Conservation (phyloP, 1,284 basidiomycete genomes). For the Athelia psychrophila region DNA sequence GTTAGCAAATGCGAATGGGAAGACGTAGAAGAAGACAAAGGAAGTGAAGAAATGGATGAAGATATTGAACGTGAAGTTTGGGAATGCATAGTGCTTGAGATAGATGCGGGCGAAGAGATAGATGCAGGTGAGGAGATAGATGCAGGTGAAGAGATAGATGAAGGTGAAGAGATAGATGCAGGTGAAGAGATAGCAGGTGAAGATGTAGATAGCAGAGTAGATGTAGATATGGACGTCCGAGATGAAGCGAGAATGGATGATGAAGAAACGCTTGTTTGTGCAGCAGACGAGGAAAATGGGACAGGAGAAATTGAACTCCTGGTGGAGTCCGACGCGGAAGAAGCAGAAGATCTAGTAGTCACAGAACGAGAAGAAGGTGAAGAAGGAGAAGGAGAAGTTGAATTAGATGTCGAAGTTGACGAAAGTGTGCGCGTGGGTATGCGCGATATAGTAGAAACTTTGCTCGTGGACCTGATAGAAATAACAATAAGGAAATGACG, state of each 20-base stretch:
- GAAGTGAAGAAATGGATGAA: background rate
- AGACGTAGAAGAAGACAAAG: background rate
- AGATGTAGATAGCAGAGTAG: background rate
- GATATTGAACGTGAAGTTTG: background rate
- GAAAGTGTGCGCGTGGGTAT: slow-evolving; percentile 9
- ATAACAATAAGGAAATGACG: no score
- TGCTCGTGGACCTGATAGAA: background rate
- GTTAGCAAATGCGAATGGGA: background rate
- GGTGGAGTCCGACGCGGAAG: background rate
- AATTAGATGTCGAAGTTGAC: slow-evolving; percentile 5
- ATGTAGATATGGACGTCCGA: background rate
- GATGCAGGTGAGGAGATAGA: background rate
- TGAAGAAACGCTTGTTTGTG: background rate
- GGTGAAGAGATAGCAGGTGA: background rate
- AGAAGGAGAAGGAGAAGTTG: slow-evolving; percentile 10
- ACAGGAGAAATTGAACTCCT: background rate
- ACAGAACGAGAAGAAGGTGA: slow-evolving; percentile 9
- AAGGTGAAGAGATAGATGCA: background rate
- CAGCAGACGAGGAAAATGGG: background rate
- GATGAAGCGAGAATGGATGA: background rate
- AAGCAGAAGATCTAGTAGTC: slow-evolving; percentile 2
- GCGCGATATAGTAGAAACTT: slow-evolving; percentile 4
- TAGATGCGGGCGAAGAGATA: background rate
- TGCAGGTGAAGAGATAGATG: background rate
- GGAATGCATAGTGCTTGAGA: background rate